Conservation (phyloP, 108 stramenopile genomes). For the Stephanodiscus minutulus region DNA sequence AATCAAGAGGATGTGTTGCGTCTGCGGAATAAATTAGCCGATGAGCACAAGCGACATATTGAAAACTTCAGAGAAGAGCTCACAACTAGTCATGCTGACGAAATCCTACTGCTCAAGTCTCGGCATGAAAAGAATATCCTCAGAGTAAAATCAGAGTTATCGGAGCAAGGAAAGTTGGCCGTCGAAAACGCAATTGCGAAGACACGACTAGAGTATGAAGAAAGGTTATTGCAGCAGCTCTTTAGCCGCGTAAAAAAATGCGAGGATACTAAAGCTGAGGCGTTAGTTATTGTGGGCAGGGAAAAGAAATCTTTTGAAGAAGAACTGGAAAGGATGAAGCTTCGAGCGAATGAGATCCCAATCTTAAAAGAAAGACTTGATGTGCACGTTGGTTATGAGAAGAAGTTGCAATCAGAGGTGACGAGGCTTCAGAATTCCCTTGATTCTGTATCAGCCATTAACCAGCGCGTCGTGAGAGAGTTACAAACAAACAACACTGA, state of each 20-base stretch:
- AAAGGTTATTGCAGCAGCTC: constrained; percentile 22
- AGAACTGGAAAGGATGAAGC: constrained; percentile 12
- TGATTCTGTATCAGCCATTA: constrained; percentile 5
- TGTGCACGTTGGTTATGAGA: constrained; percentile 3
- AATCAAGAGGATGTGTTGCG: constrained; percentile 10
- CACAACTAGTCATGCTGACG: constrained; percentile 22
- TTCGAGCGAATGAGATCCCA: constrained; percentile 22
- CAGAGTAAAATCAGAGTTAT: constrained; percentile 13
- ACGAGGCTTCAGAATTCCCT: constrained; percentile 16
- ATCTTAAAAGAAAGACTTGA: constrained; percentile 12
- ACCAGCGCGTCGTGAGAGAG: constrained; percentile 19
- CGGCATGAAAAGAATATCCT: constrained; percentile 29
- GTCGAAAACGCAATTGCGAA: constrained; percentile 30
- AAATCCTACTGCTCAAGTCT: constrained; percentile 35
- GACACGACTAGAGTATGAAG: constrained; percentile 26
- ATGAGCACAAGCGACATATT: constrained; percentile 5
- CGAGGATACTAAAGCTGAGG: constrained; percentile 7
- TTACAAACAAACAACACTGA: constrained; percentile 22
- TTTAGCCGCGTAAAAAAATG: constrained; percentile 8
- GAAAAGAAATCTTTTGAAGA: constrained; percentile 19
- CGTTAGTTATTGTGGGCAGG: not conserved
- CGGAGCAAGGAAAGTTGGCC: constrained; percentile 30
- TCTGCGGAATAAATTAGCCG: constrained; percentile 27
- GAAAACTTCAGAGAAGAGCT: constrained; percentile 18
- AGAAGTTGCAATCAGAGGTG: constrained; percentile 23